Evolutionary conservation across 139 green algal genomes (phyloP), one percentile per base, ranked within the genome.

Genomic region (Chlorella sp.): DNA sequence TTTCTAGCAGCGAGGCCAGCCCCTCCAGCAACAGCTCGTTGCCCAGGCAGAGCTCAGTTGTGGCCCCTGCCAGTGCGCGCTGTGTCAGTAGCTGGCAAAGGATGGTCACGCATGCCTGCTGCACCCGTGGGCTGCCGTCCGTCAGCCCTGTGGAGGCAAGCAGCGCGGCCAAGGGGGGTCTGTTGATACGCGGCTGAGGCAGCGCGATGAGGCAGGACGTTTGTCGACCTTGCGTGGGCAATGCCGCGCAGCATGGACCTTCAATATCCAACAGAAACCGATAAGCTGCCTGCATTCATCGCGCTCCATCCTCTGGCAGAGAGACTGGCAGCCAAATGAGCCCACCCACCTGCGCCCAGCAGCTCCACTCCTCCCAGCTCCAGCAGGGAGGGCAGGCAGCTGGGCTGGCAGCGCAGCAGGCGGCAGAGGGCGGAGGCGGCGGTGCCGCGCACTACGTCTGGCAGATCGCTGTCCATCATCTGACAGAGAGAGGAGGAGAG

Each of bases 31-130:
- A n/a, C 18, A 26, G 16, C n/a, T 83, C 78, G 41, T 20, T 63
- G 18, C 28, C 41, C 39, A 65, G 41, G 78, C 78, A 74, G 13
- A 62, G 63, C 62, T 74, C 78, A 0, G 63, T 56, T 34, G 74
- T 28, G 0, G 57, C n/a, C 3, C 34, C 16, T 1, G 63, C 17
- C 39, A 75, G 62, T 28, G 39, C 39, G 17, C 41, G 63, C 23
- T 25, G 62, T 16, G 30, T 47, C 39, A 83, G 78, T 38, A 88
- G 76, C 56, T 94, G 83, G 84, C 94, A 95, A 30, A 98, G 87
- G 75, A 98, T 91, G 89, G 94, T 97, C 57, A 94, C 68, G 2
- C 86, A 89, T 16, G 93, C 87, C 17, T 93, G 90, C 91, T 97
- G 94, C 36, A 94, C 89, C 86, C 93, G 93, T 41, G 85, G 80